Evolutionary conservation across 345 rosid genomes (phyloP), one percentile per base, ranked within the genome.

Genomic region (Heritiera fomes): DNA sequence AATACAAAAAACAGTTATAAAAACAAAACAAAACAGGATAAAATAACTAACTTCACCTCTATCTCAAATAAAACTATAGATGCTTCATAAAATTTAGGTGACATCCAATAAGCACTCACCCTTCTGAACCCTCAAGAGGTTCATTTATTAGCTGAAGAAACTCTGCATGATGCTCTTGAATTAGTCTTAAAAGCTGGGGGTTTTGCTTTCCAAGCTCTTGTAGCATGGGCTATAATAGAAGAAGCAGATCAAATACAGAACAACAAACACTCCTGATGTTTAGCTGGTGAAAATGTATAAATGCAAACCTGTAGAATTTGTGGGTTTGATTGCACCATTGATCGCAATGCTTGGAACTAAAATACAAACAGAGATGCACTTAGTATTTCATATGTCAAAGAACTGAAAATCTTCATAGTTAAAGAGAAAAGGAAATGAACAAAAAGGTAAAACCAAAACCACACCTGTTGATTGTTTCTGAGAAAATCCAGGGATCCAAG

Each of bases 131-230:
- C 53, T 92, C 99, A 77, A 86, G 83, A 9, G 98, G 99, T 83
- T 96, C 99, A 81, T 94, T 96, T 85, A 96, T 89, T 86, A 94
- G 68, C 85, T 88, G 98, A 84, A 96, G 95, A 84, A 96, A 96
- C 86, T 96, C 99, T 28, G 93, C 86, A 47, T 92, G 92, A 83
- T 94, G 97, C 86, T 96, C 98, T 83, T 96, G 97, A 77, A 96
- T 94, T 77, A 89, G 77, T 88, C 98, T 88, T 71, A 94, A 86
- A 70, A 96, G 95, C 79, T 94, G 97, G 41, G 99, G 99, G 65
- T 96, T 96, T 77, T 96, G 99, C 86, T 94, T 96, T 75, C 99
- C 98, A 77, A 96, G 98, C 84, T 96, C 99, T 82, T 92, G 99
- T 83, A 96, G 98, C 98, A 96, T 92, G 53, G 98, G 99, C 99